Percentiles rank a stretch among this genome's conserved stretches.
Evolutionary conservation across 495 filamentous ascomycete species (phyloP).

Genomic region (Podospora pseudocomata): DNA sequence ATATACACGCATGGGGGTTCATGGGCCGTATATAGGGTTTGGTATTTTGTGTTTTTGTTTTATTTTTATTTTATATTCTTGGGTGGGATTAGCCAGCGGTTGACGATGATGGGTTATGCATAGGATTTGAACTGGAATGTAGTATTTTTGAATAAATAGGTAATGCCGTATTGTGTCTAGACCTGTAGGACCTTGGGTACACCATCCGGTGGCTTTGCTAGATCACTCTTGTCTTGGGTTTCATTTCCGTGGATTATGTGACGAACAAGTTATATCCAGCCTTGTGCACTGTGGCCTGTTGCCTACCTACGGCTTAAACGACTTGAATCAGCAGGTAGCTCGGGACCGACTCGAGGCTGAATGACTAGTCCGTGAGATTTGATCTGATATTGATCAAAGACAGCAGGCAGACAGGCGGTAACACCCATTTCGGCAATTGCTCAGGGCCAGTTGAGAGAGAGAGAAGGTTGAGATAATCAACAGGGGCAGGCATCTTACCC

Average conservation of each 20-base stretch:
- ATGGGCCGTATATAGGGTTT: background rate
- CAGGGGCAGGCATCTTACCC: background rate
- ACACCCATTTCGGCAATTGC: background rate
- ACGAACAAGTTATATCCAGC: background rate
- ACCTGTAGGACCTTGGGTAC: background rate
- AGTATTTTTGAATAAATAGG: background rate
- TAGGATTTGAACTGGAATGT: background rate
- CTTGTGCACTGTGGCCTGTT: background rate
- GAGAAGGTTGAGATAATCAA: background rate
- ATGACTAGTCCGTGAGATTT: background rate
- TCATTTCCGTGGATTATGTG: background rate
- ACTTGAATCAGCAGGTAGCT: background rate
- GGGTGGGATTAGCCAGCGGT: background rate
- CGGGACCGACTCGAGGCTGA: background rate
- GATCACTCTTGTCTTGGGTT: background rate
- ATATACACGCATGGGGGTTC: background rate
- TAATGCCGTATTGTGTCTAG: too few species aligned
- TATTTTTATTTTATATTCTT: background rate
- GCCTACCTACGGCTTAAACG: background rate
- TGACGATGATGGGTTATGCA: background rate
- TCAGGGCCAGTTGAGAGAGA: background rate
- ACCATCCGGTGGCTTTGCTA: background rate
- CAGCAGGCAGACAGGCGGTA: background rate
- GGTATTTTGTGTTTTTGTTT: background rate
- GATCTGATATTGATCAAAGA: too few species aligned